A percentile compares a stretch with the other conserved stretches of the same genome.
Conservation (phyloP, 1,139 yeast genomes). For the Candida gigantensis region DNA sequence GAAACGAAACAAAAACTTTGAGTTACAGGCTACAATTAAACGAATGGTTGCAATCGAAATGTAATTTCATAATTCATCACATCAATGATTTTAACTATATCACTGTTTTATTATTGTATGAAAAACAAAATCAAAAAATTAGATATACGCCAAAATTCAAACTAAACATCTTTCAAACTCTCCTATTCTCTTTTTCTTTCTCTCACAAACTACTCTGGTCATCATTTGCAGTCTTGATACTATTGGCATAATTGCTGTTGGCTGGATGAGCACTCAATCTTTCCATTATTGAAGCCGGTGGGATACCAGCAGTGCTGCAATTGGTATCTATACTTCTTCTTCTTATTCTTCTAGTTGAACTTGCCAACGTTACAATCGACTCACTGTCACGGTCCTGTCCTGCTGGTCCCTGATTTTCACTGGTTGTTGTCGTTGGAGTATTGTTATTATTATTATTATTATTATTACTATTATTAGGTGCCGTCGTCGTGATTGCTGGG, state of each 20-base stretch:
- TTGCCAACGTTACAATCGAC: slow-evolving; percentile 55
- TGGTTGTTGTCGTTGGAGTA: slow-evolving; percentile 12
- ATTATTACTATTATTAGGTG: slow-evolving; percentile 1
- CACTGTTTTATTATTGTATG: too few relatives aligned
- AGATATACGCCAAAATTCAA: too few relatives aligned
- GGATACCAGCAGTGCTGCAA: slow-evolving; percentile 62
- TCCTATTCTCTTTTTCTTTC: too few relatives aligned
- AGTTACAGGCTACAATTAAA: too few relatives aligned
- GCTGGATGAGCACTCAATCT: slow-evolving; percentile 41
- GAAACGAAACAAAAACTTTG: too few relatives aligned
- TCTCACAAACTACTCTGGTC: too few relatives aligned
- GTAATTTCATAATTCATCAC: too few relatives aligned
- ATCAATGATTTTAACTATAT: too few relatives aligned
- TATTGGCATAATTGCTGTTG: slow-evolving; percentile 30
- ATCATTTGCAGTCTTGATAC: slow-evolving; percentile 19
- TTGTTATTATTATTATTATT: slow-evolving; percentile 1
- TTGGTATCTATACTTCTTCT: slow-evolving; percentile 59
- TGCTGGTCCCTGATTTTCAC: too few relatives aligned
- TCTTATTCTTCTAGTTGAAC: slow-evolving; percentile 49
- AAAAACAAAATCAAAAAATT: too few relatives aligned
- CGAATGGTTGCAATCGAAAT: too few relatives aligned
- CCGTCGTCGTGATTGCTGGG: slow-evolving; percentile 2
- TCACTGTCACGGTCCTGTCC: slow-evolving; percentile 48
- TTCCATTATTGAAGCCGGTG: slow-evolving; percentile 64
- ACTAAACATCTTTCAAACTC: too few relatives aligned